Evolutionary conservation across 108 stramenopile genomes (phyloP).

Genomic region (Craspedostauros australis): DNA sequence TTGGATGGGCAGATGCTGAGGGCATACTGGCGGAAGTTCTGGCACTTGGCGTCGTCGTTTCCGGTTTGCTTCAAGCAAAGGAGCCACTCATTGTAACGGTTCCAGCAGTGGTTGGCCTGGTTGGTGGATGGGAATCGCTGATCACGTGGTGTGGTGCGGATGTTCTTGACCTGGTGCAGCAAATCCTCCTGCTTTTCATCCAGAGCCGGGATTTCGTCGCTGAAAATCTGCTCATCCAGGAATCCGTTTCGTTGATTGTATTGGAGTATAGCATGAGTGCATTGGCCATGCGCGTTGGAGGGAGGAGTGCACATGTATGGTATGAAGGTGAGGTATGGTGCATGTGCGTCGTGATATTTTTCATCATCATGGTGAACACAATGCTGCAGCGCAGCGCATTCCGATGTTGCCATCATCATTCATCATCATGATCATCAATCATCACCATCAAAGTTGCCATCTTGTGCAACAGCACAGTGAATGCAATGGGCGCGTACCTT

Average conservation of each 20-base stretch:
- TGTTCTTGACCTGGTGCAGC: conserved; percentile 69
- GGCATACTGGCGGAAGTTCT: conserved; percentile 59
- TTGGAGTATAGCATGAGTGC: too few species aligned
- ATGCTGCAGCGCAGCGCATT: background rate
- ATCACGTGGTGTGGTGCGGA: conserved; percentile 87
- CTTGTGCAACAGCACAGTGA: too few species aligned
- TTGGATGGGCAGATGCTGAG: conserved; percentile 78
- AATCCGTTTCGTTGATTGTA: too few species aligned
- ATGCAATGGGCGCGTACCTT: conserved; percentile 16
- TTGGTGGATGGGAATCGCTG: conserved; percentile 81
- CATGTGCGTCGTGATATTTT: background rate
- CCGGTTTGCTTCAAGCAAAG: conserved; percentile 82
- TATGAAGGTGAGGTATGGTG: background rate
- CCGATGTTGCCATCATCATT: background rate
- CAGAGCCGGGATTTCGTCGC: conserved; percentile 56
- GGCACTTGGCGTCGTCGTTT: conserved; percentile 83
- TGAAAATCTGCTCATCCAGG: conserved; percentile 23
- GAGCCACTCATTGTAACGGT: conserved; percentile 94
- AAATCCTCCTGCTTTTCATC: conserved; percentile 69
- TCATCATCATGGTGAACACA: background rate
- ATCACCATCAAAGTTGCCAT: too few species aligned
- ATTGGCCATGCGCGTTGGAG: too few species aligned
- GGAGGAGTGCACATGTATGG: too few species aligned
- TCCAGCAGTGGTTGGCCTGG: conserved; percentile 94
- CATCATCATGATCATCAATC: background rate